phyloP scores from a whole-genome alignment of 257 asterid species.

The Nicotiana noctiflora region DNA sequence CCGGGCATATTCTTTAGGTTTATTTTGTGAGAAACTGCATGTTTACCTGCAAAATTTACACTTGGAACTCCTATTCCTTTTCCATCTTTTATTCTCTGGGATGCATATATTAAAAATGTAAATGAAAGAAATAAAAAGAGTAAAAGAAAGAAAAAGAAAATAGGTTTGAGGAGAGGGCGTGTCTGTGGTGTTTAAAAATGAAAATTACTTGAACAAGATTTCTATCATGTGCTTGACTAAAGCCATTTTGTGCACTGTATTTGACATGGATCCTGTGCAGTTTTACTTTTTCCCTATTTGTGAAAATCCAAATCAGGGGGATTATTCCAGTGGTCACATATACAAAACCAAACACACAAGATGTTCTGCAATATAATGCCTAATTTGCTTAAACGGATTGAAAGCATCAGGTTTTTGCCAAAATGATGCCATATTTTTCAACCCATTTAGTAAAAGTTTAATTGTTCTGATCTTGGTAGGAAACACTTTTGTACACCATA shows the following conservation, averaged over 20 bases:
- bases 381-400: background rate
- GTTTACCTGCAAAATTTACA: background rate
- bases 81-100: constrained; percentile 1
- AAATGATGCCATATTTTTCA: background rate
- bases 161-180: background rate
- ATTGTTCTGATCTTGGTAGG: background rate
- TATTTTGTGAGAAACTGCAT: background rate
- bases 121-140: too few species aligned
- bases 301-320: background rate
- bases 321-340: background rate
- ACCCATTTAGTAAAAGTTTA: background rate
- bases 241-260: background rate
- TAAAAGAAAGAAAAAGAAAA: background rate
- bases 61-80: background rate
- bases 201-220: background rate
- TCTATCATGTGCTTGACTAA: background rate
- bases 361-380: background rate
- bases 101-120: background rate
- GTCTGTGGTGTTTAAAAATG: background rate
- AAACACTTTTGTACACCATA: background rate
- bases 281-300: background rate
- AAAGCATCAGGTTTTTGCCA: background rate
- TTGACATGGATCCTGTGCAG: background rate
- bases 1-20: background rate
- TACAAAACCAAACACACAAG: background rate